Evolutionary conservation across 441 rosid species (phyloP).

Genomic region (Populus hybrid): DNA sequence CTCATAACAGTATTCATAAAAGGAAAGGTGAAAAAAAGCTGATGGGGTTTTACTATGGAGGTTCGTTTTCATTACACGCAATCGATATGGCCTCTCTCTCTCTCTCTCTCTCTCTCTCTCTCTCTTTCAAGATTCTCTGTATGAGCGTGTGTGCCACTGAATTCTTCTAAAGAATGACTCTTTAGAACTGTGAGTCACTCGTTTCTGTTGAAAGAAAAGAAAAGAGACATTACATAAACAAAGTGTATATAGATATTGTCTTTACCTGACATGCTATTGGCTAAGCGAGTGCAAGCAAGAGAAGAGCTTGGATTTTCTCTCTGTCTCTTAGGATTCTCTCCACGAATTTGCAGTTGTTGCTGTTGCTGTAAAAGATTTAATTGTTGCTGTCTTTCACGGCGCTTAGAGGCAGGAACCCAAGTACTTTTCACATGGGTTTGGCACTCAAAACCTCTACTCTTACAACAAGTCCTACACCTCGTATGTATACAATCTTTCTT

Average conservation of each 20-base stretch:
- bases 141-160: constrained; percentile 13
- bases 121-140: constrained; percentile 13
- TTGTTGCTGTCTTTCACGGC: constrained; percentile 77
- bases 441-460: constrained; percentile 88
- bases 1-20: constrained; percentile 30
- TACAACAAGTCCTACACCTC: constrained; percentile 92
- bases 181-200: constrained; percentile 17
- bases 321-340: constrained; percentile 49
- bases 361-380: constrained; percentile 33
- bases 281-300: constrained; percentile 52
- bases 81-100: constrained; percentile 15
- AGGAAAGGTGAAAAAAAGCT: constrained; percentile 15
- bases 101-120: neutral
- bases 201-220: constrained; percentile 8
- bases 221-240: neutral
- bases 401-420: constrained; percentile 86
- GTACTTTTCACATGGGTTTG: constrained; percentile 87
- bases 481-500: constrained; percentile 79
- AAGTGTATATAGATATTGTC: neutral
- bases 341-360: constrained; percentile 28
- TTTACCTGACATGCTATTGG: constrained; percentile 43
- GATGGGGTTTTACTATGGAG: constrained; percentile 18
- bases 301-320: constrained; percentile 50
- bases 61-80: constrained; percentile 30
- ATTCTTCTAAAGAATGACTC: constrained; percentile 22